Base-by-base conservation (phyloP, 2,329 filamentous ascomycete species). In the Xylaria polymorpha region DNA sequence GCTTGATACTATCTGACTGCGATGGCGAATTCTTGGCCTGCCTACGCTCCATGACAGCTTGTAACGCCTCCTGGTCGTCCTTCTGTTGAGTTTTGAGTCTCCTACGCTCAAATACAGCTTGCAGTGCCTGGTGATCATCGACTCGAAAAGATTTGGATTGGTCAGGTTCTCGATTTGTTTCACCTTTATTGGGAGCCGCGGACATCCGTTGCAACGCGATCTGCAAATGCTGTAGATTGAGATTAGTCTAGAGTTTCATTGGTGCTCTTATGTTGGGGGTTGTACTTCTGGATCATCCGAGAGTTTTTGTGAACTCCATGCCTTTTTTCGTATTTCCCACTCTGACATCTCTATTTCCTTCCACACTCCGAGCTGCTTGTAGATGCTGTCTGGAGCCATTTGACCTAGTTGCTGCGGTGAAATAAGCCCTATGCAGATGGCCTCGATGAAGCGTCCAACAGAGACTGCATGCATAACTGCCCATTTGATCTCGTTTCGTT, bases 131-230 rank as follows among this genome's bases (percentile, higher is more conserved):
- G n/a, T 65, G 68, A 60, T 78, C 76, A 59, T 77, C 76, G 14
- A 76, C 18, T n/a, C 72, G 71, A 57, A 72, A 72, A 41, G 75
- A 73, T 66, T 74, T 78, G 29, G 59, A 68, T 43, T 69, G 65
- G 32, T 64, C 65, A 15, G 22, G 39, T 46, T 46, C 64, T 32
- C 15, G 25, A 43, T 58, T 39, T 20, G 51, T 37, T 9, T 65
- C 70, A 3, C 25, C 18, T 29, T 48, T 57, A 46, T 61, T 67
- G 51, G 71, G 48, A 20, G 61, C 65, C 9, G 60, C 65, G 15
- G 67, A 61, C 61, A 73, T 66, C 56, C 70, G 73, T 4, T 22
- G 69, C 22, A 74, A 66, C 50, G 71, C 73, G 59, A 64, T 43
- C 25, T 69, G 70, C 4, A 74, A 61, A 65, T 77, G 74, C 73